Evolutionary conservation across 176 grass and related monocot genomes (phyloP).

Genomic region (Hordeum vulgare): MorexV3_pseudomolecules_assembly NC_058524.1:482157728-482158227

Average conservation of each 20-base stretch:
- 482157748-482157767: constrained; percentile 38
- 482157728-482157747: constrained; percentile 11
- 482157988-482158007: constrained; percentile 1
- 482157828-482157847: background rate
- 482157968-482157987: background rate
- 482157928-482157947: background rate
- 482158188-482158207: background rate
- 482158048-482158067: background rate
- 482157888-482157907: background rate
- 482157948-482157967: background rate
- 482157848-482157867: background rate
- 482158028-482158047: constrained; percentile 25
- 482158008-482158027: constrained; percentile 7
- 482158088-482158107: background rate
- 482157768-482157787: background rate
- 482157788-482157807: constrained; percentile 26
- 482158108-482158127: background rate
- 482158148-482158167: background rate
- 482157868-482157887: constrained; percentile 12
- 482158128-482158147: background rate
- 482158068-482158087: background rate
- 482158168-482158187: background rate
- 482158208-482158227: constrained; percentile 44
- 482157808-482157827: background rate
- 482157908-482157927: background rate